Evolutionary conservation across 306 rosid species (phyloP).

Genomic region (Acacia confusa): DNA sequence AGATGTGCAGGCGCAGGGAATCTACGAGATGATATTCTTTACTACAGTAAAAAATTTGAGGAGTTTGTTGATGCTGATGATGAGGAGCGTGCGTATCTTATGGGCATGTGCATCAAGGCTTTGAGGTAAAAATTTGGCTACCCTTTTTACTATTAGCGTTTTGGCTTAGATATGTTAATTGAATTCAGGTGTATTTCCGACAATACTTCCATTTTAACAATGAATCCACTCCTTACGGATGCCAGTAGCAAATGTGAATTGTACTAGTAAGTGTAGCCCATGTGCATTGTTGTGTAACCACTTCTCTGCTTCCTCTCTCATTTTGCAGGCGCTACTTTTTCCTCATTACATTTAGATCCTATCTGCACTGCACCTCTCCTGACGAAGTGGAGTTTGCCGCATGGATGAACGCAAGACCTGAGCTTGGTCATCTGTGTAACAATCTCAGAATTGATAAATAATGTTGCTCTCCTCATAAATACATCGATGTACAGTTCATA

Average conservation of each 20-base stretch:
- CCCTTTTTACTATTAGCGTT: background rate
- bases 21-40: slow-evolving; percentile 77
- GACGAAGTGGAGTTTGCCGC: slow-evolving; percentile 45
- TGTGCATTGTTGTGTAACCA: slow-evolving; percentile 23
- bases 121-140: slow-evolving; percentile 51
- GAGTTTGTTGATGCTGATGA: slow-evolving; percentile 62
- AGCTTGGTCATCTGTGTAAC: slow-evolving; percentile 85
- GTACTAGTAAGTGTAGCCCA: background rate
- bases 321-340: slow-evolving; percentile 80
- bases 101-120: slow-evolving; percentile 87
- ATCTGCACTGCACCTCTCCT: slow-evolving; percentile 66
- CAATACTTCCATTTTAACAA: slow-evolving; percentile 14
- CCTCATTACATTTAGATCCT: slow-evolving; percentile 83
- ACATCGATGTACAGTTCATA: slow-evolving; percentile 43
- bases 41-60: slow-evolving; percentile 65
- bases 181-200: background rate
- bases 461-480: slow-evolving; percentile 29
- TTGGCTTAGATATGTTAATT: background rate
- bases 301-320: slow-evolving; percentile 1
- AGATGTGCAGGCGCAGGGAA: slow-evolving; percentile 92
- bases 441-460: slow-evolving; percentile 80
- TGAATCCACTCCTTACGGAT: slow-evolving; percentile 9
- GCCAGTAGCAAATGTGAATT: background rate
- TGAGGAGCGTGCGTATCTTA: slow-evolving; percentile 62
- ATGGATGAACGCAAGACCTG: slow-evolving; percentile 92